Base-by-base conservation (phyloP, 2,329 filamentous ascomycete species). In the Monilinia aucupariae region DNA sequence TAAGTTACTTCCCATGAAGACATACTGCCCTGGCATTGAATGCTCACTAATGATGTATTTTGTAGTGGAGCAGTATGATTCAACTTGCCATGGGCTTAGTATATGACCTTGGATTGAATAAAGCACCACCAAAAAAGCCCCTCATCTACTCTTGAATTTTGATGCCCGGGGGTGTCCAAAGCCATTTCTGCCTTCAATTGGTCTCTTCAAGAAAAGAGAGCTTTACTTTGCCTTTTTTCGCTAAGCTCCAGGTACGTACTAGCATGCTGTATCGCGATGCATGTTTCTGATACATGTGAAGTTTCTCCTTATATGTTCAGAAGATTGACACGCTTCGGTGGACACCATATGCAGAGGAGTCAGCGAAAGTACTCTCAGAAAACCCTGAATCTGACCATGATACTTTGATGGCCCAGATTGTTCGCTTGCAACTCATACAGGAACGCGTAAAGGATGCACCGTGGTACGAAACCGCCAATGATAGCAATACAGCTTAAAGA, bases 331-430 rank as follows among this genome's bases (percentile, higher is more conserved):
- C 78, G 2, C 74, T 87, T 55, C 76, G 75, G 2, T 88, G 85
- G 85, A 85, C 80, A 0, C 67, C 79, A 1, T 79, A 85, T 59
- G 80, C 87, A 76, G 83, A 85, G 37, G 82, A 86, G 43, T 82
- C 79, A 43, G 74, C 87, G 0, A 72, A 76, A 5, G 66, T 77
- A 1, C 73, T 88, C 0, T 74, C 76, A 5, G 73, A 77, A 20
- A 73, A 77, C 1, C 76, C 76, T 9, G 80, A 85, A 62, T 76
- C 75, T 30, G 74, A 78, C 0, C 77, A 77, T 1, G 85, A 88
- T 68, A 74, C 76, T 34, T 67, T 82, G 2, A 75, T 87, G 3
- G 76, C 78, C 2, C 68, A 72, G 0, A 74, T 77, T 43, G 76
- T 76, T 47, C 77, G 74, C 25, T 72, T 73, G 3, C 68, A 73